Base-by-base conservation (phyloP, 148 eudicot genomes). In the Polygonum aviculare region DNA sequence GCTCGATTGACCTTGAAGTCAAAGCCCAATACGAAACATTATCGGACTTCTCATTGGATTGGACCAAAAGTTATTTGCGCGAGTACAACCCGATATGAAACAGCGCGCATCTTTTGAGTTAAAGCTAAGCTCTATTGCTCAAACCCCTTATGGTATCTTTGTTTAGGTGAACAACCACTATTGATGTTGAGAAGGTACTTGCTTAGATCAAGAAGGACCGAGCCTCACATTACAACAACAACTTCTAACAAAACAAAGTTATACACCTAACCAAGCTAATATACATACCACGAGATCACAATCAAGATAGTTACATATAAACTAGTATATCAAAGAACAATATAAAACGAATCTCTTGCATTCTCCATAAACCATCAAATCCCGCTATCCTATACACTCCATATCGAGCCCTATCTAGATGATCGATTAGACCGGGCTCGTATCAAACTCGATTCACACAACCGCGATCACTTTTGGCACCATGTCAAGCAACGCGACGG, bases 401-500 rank as follows among this genome's bases (percentile, higher is more conserved):
- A 36, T 35, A 65, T 2, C 2, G 71, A 65, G 71, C 71, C 71
- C 44, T 65, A 36, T 35, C 40, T 3, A 31, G 40, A 63, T 26
- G 31, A n/a, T n/a, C n/a, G n/a, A 26, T 26, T 33, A 3, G 39
- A 63, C 12, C 7, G n/a, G 33, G n/a, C 44, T 65, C 71, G 44
- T 33, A 26, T 12, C 7, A 3, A 63, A 26, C 65, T 26, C 11
- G 22, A 8, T 14, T 78, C 73, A 89, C 12, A 85, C 85, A 39
- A 89, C 93, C 44, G 81, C 82, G 50, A 90, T 88, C 2, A 73
- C 82, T 1, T 89, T 67, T 5, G 72, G 85, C 79, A 84, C 48
- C 57, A 77, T 79, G 3, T 85, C 90, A 47, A 83, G 22, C 84
- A 93, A 79, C 44, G 88, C 96, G 47, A 83, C 81, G 0, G 98